Evolutionary conservation across 495 filamentous ascomycete species (phyloP), one percentile per base, ranked within the genome.

Genomic region (Podospora tetraspora): DNA sequence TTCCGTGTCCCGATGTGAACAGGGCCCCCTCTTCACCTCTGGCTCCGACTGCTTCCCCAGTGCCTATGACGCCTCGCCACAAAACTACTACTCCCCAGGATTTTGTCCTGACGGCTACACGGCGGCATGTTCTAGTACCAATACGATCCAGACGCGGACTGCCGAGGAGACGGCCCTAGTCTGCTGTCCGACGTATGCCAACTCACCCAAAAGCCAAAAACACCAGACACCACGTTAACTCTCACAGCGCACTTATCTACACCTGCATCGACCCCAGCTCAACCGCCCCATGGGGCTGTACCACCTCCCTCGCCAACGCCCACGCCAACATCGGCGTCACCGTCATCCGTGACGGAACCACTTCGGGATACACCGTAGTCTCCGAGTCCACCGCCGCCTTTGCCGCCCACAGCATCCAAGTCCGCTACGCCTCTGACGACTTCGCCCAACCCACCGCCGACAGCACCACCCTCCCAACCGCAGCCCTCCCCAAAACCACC

Each of bases 41-140:
- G 68, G 61, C 19, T 71, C 70, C 8, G 63, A 68, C 21, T 78
- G 76, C 63, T 78, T 73, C 32, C 76, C 76, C 3, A 69, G 29
- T 23, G 72, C 68, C 5, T 78, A 78, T 61, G 68, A 77, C 59
- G 64, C 73, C 11, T 66, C 67, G 25, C 73, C 76, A 57, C 63
- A 72, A 11, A 69, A 73, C 23, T 78, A 78, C 68, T 78, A 77
- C 72, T 77, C 75, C 32, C 75, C 76, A 29, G 76, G 70, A 6
- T 70, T 66, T 59, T 78, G 76, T 59, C 76, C 76, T 13, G 19
- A 61, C 27, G 76, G 75, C 8, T 78, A 78, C 66, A 78, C 76
- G 10, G 57, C 72, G 11, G 76, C 75, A 60, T 78, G 76, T 58
- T 69, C 73, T 24, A 74, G 65, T 23, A 13, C 71, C 22, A 32